These are phyloP conservation scores for Friedmanniomyces simplex DNA, from an alignment of 495 filamentous ascomycete genomes.

Conservation along the genomic window DNA sequence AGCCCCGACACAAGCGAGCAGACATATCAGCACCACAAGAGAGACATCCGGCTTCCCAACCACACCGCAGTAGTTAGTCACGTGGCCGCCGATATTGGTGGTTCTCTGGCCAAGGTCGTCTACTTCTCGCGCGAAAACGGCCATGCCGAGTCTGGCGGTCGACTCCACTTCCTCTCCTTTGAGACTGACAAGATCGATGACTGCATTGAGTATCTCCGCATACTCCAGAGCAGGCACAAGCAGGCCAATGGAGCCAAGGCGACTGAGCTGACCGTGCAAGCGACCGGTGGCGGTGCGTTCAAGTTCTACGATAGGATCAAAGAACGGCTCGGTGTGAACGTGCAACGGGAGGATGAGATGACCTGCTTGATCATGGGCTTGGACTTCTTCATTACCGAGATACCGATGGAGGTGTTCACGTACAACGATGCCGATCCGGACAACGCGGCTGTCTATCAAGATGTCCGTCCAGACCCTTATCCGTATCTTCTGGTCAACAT, in stretches of 20 bases:
- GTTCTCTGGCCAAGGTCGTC: slow-evolving; percentile 87
- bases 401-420: slow-evolving; percentile 91
- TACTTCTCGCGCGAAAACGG: slow-evolving; percentile 78
- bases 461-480: slow-evolving; percentile 63
- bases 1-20: slow-evolving; percentile 43
- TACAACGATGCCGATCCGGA: slow-evolving; percentile 83
- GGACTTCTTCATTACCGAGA: slow-evolving; percentile 98
- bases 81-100: slow-evolving; percentile 95
- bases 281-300: slow-evolving; percentile 88
- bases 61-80: slow-evolving; percentile 90
- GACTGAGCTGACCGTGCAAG: slow-evolving; percentile 73
- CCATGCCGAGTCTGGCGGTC: slow-evolving; percentile 59
- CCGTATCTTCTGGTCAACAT: slow-evolving; percentile 98
- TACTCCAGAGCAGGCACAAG: slow-evolving; percentile 68
- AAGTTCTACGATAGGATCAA: slow-evolving; percentile 90
- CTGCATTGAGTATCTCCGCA: slow-evolving; percentile 78
- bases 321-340: slow-evolving; percentile 69
- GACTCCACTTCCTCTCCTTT: slow-evolving; percentile 88
- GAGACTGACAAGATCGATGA: slow-evolving; percentile 89
- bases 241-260: slow-evolving; percentile 48
- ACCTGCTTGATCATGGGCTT: slow-evolving; percentile 96
- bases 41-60: slow-evolving; percentile 90
- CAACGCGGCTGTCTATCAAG: slow-evolving; percentile 53
- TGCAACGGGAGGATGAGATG: slow-evolving; percentile 94
- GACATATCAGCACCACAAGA: slow-evolving; percentile 64